Percentiles rank a stretch among this genome's conserved stretches.
These are phyloP conservation scores for Cokeromyces recurvatus DNA, from an alignment of 371 early-diverging fungal species.

Conservation along the genomic window DNA sequence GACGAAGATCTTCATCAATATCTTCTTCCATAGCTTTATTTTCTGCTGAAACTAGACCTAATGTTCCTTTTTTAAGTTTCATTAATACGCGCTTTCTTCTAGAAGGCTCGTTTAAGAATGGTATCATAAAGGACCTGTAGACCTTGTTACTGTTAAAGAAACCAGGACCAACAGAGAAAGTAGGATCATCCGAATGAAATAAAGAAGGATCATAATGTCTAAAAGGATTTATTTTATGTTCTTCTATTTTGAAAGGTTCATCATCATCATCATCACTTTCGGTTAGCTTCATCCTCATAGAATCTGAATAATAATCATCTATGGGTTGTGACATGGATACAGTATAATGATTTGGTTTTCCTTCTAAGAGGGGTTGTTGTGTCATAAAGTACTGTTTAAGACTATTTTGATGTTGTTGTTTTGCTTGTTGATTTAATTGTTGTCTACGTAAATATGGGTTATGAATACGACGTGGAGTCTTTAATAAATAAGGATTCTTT, in stretches of 20 bases:
- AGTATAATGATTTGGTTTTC: background rate
- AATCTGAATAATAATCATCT: background rate
- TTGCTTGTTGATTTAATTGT: too few relatives aligned
- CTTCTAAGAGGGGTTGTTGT: too few relatives aligned
- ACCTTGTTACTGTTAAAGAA: constrained; percentile 8
- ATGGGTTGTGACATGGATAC: background rate
- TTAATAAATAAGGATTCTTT: too few relatives aligned
- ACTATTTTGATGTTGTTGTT: too few relatives aligned
- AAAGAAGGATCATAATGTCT: constrained; percentile 9
- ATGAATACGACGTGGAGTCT: too few relatives aligned
- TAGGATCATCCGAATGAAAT: constrained; percentile 9
- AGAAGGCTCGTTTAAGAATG: constrained; percentile 5
- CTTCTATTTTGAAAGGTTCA: constrained; percentile 7
- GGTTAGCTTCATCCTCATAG: background rate
- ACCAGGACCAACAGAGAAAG: constrained; percentile 11
- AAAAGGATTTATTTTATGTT: constrained; percentile 6
- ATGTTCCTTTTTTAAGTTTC: constrained; percentile 13
- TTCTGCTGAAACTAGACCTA: constrained; percentile 11
- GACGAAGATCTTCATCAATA: constrained; percentile 8
- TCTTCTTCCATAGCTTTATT: constrained; percentile 12
- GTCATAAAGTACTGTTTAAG: too few relatives aligned
- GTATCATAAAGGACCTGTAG: constrained; percentile 1
- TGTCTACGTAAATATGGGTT: background rate
- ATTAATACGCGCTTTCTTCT: constrained; percentile 6
- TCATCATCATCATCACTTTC: constrained; percentile 12